Base-by-base conservation (phyloP, 2,329 filamentous ascomycete species). In the Leptographium wingfieldii region DNA sequence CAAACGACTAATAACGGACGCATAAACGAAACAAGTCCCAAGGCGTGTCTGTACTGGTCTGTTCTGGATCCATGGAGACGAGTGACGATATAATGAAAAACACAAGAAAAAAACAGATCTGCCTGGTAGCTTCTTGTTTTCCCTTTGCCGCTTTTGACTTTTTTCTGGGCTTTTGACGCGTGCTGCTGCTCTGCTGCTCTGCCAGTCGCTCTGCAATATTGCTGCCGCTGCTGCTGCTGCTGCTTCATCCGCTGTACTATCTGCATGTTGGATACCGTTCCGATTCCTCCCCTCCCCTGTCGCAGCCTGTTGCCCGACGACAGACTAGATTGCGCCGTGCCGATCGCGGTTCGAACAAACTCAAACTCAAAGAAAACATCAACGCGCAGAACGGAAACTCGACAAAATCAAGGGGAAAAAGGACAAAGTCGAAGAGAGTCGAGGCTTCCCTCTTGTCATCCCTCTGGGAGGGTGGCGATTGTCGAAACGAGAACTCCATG, bases 221-320 rank as follows among this genome's bases (percentile, higher is more conserved):
- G 60, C 58, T 62, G 22, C 22, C 22, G 58, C 58, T 58, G 59
- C 56, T 58, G 59, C 58, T 58, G 59, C 56, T 59, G 59, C 59
- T 59, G 35, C 59, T 58, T 59, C 53, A 59, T 60, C 63, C 63
- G 63, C 62, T 62, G 63, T 61, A 59, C 63, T 64, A 64, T 64
- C 63, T 64, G 61, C 29, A 38, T 55, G 61, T 57, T 43, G 51
- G 51, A 61, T 49, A 59, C 58, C 60, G 62, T 33, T 14, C 33
- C 33, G 33, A 11, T 35, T 35, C 58, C 59, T 55, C 58, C 57
- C 59, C 57, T 48, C 54, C 54, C 57, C 40, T 57, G 58, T 56
- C 55, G 60, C 58, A 33, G 56, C 43, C 46, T 62, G 57, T 33
- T n/a, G 25, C 33, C 43, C 29, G 12, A 48, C 33, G 19, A 48